Percentiles rank a stretch among this genome's conserved stretches.
These are phyloP conservation scores for Mycena albidolilacea DNA, from an alignment of 768 basidiomycete species.

Conservation along the genomic window DNA sequence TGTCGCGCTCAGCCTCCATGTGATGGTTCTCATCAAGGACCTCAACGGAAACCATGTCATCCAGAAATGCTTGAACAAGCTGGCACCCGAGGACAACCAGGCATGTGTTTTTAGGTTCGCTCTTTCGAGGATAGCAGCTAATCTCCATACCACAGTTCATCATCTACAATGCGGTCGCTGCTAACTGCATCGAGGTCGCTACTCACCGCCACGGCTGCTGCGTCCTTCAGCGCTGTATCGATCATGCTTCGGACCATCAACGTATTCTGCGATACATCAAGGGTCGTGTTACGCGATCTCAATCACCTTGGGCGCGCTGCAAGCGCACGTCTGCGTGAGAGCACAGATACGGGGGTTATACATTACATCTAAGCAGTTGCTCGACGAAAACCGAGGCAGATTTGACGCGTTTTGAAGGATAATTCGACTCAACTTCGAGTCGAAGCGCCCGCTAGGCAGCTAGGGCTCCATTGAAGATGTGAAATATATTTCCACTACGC, in stretches of 20 bases:
- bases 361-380: too few species aligned
- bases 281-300: constrained; percentile 1
- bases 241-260: constrained; percentile 97
- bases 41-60: constrained; percentile 98
- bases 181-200: constrained; percentile 98
- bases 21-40: constrained; percentile 99
- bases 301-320: background rate
- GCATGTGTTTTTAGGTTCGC: constrained; percentile 53
- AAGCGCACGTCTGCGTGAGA: background rate
- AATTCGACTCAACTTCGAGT: too few species aligned
- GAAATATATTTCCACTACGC: too few species aligned
- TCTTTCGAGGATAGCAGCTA: background rate
- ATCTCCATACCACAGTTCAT: constrained; percentile 78
- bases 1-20: constrained; percentile 95
- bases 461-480: too few species aligned
- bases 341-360: too few species aligned
- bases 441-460: too few species aligned
- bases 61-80: constrained; percentile 98
- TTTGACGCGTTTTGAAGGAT: too few species aligned
- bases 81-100: constrained; percentile 99
- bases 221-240: constrained; percentile 97
- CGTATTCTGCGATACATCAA: constrained; percentile 67
- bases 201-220: constrained; percentile 99
- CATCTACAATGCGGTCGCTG: constrained; percentile 99
- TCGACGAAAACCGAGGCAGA: too few species aligned